Percentiles rank a stretch among this genome's conserved stretches.
These are phyloP conservation scores for Leptodermis oblonga DNA, from an alignment of 257 asterid species.

Conservation along the genomic window DNA sequence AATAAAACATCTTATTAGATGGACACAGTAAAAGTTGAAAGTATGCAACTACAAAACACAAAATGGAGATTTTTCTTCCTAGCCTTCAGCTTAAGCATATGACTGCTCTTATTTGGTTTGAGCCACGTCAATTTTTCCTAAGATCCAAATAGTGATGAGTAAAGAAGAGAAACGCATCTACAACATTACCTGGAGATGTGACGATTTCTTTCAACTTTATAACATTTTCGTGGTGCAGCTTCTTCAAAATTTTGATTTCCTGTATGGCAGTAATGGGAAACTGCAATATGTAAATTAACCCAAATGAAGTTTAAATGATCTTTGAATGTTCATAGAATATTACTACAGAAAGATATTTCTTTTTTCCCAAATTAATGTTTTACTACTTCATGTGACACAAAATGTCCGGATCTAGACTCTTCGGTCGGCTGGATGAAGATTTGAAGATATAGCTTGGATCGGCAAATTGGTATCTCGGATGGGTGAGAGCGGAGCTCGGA, in stretches of 20 bases:
- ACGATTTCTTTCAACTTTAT: conserved; percentile 83
- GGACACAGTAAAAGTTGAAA: background rate
- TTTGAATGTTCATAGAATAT: background rate
- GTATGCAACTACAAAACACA: too few species aligned
- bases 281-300: conserved; percentile 32
- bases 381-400: too few species aligned
- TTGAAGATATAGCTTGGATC: too few species aligned
- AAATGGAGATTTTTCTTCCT: background rate
- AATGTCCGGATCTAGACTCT: too few species aligned
- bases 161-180: background rate
- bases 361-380: background rate
- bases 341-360: conserved; percentile 1
- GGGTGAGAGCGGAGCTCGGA: too few species aligned
- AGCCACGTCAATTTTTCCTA: background rate
- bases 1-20: background rate
- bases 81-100: background rate
- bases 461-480: too few species aligned
- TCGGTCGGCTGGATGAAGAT: too few species aligned
- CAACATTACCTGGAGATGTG: conserved; percentile 65
- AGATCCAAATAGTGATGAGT: background rate
- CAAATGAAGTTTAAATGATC: conserved; percentile 1
- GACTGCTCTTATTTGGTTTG: background rate
- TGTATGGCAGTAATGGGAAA: conserved; percentile 90
- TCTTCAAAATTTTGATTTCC: conserved; percentile 81
- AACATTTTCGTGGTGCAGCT: conserved; percentile 85